Evolutionary conservation across 192 early-diverging fungal species (phyloP).

Genomic region (Podila minutissima): DNA sequence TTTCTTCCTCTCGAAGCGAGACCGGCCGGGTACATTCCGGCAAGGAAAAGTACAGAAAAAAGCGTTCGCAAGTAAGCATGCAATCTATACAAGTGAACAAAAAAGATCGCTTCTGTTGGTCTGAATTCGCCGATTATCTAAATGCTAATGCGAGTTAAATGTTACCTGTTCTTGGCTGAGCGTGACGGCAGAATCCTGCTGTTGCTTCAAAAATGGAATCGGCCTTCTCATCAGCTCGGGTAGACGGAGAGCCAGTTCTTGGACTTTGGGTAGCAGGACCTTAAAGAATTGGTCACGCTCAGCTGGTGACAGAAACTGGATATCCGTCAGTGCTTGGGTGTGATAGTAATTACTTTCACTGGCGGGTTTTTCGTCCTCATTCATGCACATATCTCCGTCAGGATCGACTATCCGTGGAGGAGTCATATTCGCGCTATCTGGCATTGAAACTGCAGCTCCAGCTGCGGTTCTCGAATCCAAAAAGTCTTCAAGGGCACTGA

Average conservation of each 20-base stretch:
- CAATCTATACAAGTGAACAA: conserved; percentile 20
- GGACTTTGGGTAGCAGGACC: conserved; percentile 22
- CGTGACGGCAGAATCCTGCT: conserved; percentile 32
- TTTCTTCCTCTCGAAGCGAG: not conserved
- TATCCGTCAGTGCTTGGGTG: not conserved
- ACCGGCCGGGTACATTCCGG: not conserved
- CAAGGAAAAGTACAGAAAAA: conserved; percentile 44
- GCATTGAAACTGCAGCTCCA: not conserved
- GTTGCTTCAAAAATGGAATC: conserved; percentile 32
- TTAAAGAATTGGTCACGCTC: conserved; percentile 34
- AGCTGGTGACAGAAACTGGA: conserved; percentile 15
- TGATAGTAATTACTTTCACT: not conserved
- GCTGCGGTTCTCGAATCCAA: conserved; percentile 12
- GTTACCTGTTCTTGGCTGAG: conserved; percentile 46
- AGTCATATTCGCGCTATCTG: not conserved
- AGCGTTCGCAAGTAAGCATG: conserved; percentile 38
- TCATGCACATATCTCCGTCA: not conserved
- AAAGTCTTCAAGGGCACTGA: conserved; percentile 20
- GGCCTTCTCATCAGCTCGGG: conserved; percentile 44
- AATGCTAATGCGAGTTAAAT: too few relatives aligned
- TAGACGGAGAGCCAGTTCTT: conserved; percentile 26
- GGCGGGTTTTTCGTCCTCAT: not conserved
- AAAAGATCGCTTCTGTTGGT: too few relatives aligned
- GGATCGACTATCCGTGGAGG: not conserved
- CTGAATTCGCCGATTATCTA: not conserved